Evolutionary conservation across 176 grass and related monocot species (phyloP), one percentile per base, ranked within the genome.

Genomic region (Carex myosuroides): DNA sequence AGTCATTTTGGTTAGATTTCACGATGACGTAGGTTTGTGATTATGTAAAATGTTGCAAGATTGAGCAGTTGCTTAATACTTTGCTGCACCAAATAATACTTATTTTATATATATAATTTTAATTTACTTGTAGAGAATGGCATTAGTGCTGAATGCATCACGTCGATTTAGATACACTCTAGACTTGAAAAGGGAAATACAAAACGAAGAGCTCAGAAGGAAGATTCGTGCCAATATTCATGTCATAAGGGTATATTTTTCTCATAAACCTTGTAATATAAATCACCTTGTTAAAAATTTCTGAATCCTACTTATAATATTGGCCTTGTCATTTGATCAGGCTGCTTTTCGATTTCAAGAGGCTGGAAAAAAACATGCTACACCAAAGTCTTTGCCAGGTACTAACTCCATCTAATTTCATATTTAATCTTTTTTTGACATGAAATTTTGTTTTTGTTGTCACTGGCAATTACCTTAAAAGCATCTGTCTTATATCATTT

Each of bases 111-210:
- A 0, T 12, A n/a, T 83, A 4, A 50, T 79, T 72, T 24, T 17
- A 81, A 32, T 86, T 86, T 11, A 42, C 44, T 54, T 86, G 71
- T 85, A 98, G 96, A 88, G 88, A 93, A 88, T 91, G 78, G 92
- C 89, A 30, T 88, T 95, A 69, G 95, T 93, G 33, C 74, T 98
- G 80, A 98, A 98, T 88, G 92, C 96, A 22, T 93, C 96, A 46
- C 92, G 96, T 32, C 86, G 95, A 59, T 98, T 98, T 85, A 88
- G 96, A 81, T 98, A 98, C 39, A 98, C 96, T 2, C 65, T 98
- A 16, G 96, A 98, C 82, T 92, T 98, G 75, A 95, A 93, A 90
- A 98, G 71, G 88, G 89, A 86, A 68, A 81, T 84, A 81, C 89
- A 93, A 42, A 98, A 87, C 74, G 92, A 98, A 76, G 87, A 93